A percentile compares a stretch with the other conserved stretches of the same genome.
Evolutionary conservation across 2,329 filamentous ascomycete species (phyloP).

Genomic region (Claviceps sp.): DNA sequence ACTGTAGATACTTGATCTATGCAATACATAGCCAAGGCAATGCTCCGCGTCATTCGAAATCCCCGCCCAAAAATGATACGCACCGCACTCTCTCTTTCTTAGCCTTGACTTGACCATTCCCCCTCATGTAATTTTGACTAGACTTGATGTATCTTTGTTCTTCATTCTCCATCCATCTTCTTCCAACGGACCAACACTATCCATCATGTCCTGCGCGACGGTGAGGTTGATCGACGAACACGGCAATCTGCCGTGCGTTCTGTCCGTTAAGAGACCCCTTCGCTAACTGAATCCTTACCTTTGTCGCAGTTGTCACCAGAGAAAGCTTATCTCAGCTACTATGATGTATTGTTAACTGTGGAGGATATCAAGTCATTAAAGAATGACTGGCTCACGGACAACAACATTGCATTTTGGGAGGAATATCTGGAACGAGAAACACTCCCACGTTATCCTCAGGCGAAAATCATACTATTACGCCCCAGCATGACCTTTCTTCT

Average conservation of each 20-base stretch:
- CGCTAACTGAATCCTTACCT: neutral
- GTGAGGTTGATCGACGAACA: too few relatives aligned
- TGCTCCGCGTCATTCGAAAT: neutral
- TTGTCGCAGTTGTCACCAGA: constrained; percentile 33
- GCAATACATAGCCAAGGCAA: neutral
- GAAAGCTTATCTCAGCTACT: constrained; percentile 27
- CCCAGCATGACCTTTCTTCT: constrained; percentile 89
- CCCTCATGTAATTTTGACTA: too few relatives aligned
- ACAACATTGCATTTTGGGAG: constrained; percentile 97
- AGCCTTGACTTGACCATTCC: too few relatives aligned
- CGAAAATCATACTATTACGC: constrained; percentile 78
- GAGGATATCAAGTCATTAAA: constrained; percentile 83
- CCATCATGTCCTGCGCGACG: neutral
- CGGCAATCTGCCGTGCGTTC: neutral
- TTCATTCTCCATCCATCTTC: too few relatives aligned
- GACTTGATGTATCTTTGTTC: too few relatives aligned
- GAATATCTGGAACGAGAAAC: constrained; percentile 90
- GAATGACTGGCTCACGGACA: constrained; percentile 93
- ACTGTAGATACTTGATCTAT: neutral
- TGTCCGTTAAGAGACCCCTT: neutral
- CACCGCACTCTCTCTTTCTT: too few relatives aligned
- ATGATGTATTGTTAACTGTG: constrained; percentile 49
- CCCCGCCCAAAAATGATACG: too few relatives aligned
- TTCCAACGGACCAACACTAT: too few relatives aligned
- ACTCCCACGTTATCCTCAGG: constrained; percentile 64